Base-by-base conservation (phyloP, 2,329 filamentous ascomycete species). In the Helotiales sp. region DNA sequence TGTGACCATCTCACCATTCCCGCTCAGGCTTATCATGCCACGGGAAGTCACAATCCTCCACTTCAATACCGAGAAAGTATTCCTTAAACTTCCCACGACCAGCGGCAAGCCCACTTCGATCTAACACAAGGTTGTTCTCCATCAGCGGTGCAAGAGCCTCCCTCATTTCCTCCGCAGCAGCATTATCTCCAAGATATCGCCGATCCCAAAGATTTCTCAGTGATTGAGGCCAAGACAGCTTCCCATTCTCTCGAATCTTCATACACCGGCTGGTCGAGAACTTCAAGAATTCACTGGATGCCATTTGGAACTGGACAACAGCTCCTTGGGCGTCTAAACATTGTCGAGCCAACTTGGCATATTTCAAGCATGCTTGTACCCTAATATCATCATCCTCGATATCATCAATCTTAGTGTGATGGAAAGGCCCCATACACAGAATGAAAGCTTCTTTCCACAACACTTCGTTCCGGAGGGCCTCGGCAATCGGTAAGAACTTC, bases 31-130 rank as follows among this genome's bases (percentile, higher is more conserved):
- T 19, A 3, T n/a, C 17, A 9, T 60, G 29, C 54, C 54, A 60
- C 1, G 58, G 54, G n/a, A 60, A 33, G 12, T 57, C 58, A 5
- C 52, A 34, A 34, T 57, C 54, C n/a, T 27, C 27, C 12, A 60
- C 31, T n/a, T 55, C 44, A 13, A 19, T 17, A 50, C 54, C 57
- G 1, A 57, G 46, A 25, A 59, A 59, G n/a, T 33, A 19, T 2
- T 51, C 38, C 9, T 40, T 24, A 15, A 15, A 46, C 2, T 12
- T 5, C 10, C 25, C 40, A 13, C 13, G 12, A 46, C 12, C 2
- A 24, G 12, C 19, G 8, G 2, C 15, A 9, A 9, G 9, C 19
- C 7, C 40, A 27, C 7, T 25, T 24, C 7, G 15, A 24, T 25
- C 40, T 10, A 46, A 5, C 40, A 46, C 40, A 24, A 29, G 25